Evolutionary conservation across 371 early-diverging fungal genomes (phyloP).

Genomic region (Phascolomyces articulosus): DNA sequence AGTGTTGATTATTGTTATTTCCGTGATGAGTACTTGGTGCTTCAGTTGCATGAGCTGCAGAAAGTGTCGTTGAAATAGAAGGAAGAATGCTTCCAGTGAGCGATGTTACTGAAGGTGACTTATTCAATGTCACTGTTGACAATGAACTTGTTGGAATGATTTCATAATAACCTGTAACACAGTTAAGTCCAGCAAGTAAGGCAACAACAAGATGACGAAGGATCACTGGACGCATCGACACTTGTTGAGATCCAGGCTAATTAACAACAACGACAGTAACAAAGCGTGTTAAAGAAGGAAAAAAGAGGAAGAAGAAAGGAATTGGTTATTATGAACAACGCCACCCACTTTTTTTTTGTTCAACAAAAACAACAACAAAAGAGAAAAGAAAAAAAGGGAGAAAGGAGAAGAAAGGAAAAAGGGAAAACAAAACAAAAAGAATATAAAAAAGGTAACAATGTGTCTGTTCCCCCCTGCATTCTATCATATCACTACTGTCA

Average conservation of each 20-base stretch:
- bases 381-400: conserved; percentile 12
- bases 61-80: conserved; percentile 28
- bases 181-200: conserved; percentile 25
- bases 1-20: background rate
- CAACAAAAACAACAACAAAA: background rate
- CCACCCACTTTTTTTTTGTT: background rate
- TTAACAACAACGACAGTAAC: too few species aligned
- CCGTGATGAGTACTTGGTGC: background rate
- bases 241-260: conserved; percentile 63
- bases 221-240: conserved; percentile 42
- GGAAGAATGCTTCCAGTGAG: conserved; percentile 23
- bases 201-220: conserved; percentile 31
- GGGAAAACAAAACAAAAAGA: background rate
- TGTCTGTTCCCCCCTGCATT: conserved; percentile 1
- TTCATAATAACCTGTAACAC: background rate
- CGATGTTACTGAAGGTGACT: conserved; percentile 24
- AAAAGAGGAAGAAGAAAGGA: background rate
- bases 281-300: conserved; percentile 1
- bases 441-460: too few species aligned
- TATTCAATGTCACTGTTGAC: conserved; percentile 8
- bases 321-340: background rate
- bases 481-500: background rate
- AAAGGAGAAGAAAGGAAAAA: conserved; percentile 11
- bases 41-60: conserved; percentile 4
- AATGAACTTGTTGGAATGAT: conserved; percentile 6